Percentiles rank a stretch among this genome's conserved stretches.
These are phyloP conservation scores for Jimgerdemannia flammicorona DNA, from an alignment of 192 early-diverging fungal species.

Conservation along the genomic window DNA sequence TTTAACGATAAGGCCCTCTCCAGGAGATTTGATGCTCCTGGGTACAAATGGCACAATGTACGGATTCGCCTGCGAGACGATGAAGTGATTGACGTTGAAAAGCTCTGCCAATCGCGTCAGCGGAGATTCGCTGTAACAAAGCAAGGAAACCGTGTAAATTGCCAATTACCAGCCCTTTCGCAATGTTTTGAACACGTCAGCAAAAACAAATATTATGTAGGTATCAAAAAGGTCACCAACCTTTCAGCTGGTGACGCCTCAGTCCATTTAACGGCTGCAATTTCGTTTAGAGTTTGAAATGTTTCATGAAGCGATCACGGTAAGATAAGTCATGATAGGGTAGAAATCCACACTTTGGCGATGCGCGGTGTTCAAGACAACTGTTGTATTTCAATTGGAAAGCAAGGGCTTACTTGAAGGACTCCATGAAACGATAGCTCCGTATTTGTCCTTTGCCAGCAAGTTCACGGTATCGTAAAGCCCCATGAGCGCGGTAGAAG, in stretches of 20 bases:
- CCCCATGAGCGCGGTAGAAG: conserved; percentile 66
- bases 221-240: conserved; percentile 6
- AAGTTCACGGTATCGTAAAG: conserved; percentile 65
- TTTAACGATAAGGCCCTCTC: conserved; percentile 32
- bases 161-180: neutral
- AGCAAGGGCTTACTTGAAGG: conserved; percentile 38
- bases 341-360: too few relatives aligned
- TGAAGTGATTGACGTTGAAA: conserved; percentile 85
- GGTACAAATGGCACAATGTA: conserved; percentile 65
- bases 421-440: conserved; percentile 63
- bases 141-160: conserved; percentile 12
- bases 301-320: too few relatives aligned
- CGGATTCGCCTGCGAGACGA: conserved; percentile 73
- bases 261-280: conserved; percentile 31
- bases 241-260: conserved; percentile 34
- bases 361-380: neutral
- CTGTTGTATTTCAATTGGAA: neutral
- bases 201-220: too few relatives aligned
- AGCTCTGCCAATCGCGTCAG: conserved; percentile 65
- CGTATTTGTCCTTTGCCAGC: conserved; percentile 67
- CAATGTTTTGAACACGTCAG: neutral
- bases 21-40: conserved; percentile 35
- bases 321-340: too few relatives aligned
- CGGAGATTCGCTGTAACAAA: conserved; percentile 54
- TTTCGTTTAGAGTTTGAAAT: neutral